Conservation (phyloP, 352 stramenopile species). For the Pythium volutum region DNA sequence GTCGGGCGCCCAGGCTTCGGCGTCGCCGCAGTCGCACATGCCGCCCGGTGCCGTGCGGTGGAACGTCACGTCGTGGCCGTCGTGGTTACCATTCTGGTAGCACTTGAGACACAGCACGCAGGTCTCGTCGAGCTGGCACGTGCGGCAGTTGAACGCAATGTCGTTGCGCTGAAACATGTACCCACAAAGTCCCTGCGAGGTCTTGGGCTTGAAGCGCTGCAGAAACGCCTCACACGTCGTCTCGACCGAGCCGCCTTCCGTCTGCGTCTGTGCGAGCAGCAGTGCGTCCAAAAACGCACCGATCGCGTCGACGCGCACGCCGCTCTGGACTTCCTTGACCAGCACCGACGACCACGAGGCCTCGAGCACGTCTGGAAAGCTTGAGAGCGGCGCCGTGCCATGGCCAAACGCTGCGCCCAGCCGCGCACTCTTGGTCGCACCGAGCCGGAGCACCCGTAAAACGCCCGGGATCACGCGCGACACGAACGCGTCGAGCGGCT, state of each 20-base stretch:
- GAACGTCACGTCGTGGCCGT: conserved; percentile 92
- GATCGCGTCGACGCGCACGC: conserved; percentile 22
- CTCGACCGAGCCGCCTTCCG: conserved; percentile 9
- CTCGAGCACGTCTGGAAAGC: conserved; percentile 22
- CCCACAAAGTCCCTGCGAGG: conserved; percentile 81
- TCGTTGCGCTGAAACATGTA: conserved; percentile 97
- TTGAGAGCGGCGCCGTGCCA: conserved; percentile 4
- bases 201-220: conserved; percentile 52
- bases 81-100: conserved; percentile 94
- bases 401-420: conserved; percentile 14
- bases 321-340: conserved; percentile 14
- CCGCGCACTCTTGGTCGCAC: conserved; percentile 23
- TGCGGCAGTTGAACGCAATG: conserved; percentile 98
- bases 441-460: conserved; percentile 19
- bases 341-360: conserved; percentile 26
- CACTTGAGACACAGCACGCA: conserved; percentile 97
- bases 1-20: conserved; percentile 94
- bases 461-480: conserved; percentile 20
- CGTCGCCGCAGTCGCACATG: conserved; percentile 99
- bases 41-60: conserved; percentile 70
- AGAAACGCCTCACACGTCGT: conserved; percentile 54
- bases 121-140: conserved; percentile 96
- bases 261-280: conserved; percentile 25
- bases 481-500: conserved; percentile 17
- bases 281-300: conserved; percentile 26